These are phyloP conservation scores for Chlamydomonas sp. DNA, from an alignment of 139 green algal genomes.

Conservation along the genomic window DNA sequence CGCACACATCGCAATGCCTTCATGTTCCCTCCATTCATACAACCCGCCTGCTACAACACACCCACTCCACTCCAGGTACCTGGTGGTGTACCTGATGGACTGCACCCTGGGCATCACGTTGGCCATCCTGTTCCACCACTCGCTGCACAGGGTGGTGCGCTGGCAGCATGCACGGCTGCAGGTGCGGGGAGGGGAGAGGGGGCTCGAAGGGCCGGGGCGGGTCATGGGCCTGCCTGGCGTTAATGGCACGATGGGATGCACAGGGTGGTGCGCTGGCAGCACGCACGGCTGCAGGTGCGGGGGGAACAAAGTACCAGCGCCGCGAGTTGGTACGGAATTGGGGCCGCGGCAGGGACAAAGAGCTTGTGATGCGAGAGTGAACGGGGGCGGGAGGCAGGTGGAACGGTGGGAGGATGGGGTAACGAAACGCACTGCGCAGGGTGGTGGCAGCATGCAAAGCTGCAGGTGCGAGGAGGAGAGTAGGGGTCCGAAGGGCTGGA, in stretches of 20 bases:
- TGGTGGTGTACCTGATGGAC: conserved; percentile 45
- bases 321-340: no score
- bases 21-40: neutral
- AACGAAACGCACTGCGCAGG: no score
- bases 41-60: neutral
- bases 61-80: neutral
- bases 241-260: conserved; percentile 34
- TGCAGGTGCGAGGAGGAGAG: no score
- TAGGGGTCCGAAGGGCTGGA: no score
- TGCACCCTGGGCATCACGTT: conserved; percentile 48
- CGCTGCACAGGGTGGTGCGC: conserved; percentile 1
- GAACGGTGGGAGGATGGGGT: neutral
- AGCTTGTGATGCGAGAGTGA: no score
- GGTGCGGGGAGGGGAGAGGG: no score
- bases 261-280: neutral
- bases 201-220: neutral
- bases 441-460: no score
- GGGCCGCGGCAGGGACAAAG: no score
- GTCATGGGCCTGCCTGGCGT: neutral
- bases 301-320: no score
- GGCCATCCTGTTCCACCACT: conserved; percentile 45
- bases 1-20: neutral
- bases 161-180: neutral
- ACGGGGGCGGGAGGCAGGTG: neutral
- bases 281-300: neutral